Base-by-base conservation (phyloP, 2,329 filamentous ascomycete genomes). In the Aspergillaceae sp. region DNA sequence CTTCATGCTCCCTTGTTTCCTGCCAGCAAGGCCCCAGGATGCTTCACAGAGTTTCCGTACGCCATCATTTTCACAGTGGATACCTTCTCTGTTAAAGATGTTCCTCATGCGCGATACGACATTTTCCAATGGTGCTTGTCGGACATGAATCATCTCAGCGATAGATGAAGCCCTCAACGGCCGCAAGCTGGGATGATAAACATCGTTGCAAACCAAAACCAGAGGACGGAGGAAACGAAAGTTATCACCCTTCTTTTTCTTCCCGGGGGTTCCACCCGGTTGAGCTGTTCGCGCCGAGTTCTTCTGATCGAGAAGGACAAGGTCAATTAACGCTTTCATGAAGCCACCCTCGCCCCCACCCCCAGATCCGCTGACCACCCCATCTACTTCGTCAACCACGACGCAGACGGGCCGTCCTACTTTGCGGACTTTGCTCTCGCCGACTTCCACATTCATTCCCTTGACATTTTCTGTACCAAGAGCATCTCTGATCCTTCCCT, bases 201-300 rank as follows among this genome's bases (percentile, higher is more conserved):
- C 82, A 64, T 98, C 94, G 58, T 98, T 98, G 72, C 92, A 98
- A 56, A 98, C 92, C 41, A 98, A 74, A 43, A 98, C 88, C 29
- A 98, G 74, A 0, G 92, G 92, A 40, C 92, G 78, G 68, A 94
- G 79, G 51, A 96, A 77, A 37, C 86, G 80, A 62, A 98, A 98
- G 48, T 83, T 84, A 58, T 97, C 91, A 0, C 83, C 84, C 62
- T 88, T 91, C 65, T 79, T 87, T 49, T 74, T 67, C 37, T 56
- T 64, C 38, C 54, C 53, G 7, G 48, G 51, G 2, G 48, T 51
- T 1, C 53, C 47, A 2, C 51, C 53, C 37, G 56, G 52, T 41
- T 67, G 62, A 2, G 55, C 46, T 6, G 57, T 55, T 10, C 56
- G 60, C 34, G 60, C 67, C 1, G 74, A 76, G 57, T 96, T 96